phyloP scores from a whole-genome alignment of 495 filamentous ascomycete genomes.

The Penicillium waksmanii region DNA sequence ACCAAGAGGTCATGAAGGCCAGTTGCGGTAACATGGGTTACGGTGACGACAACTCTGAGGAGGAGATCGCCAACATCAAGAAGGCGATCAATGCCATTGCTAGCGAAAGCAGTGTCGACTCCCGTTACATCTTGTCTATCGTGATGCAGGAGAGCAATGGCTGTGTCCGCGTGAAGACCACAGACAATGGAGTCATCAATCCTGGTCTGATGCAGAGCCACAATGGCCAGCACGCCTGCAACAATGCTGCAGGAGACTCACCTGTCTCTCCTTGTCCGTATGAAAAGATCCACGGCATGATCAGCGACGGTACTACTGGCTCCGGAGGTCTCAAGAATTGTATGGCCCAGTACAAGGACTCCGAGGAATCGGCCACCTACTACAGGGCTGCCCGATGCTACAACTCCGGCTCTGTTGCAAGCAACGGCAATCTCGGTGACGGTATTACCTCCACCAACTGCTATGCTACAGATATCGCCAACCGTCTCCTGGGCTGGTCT shows the following conservation, averaged over 20 bases:
- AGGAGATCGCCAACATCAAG: conserved; percentile 46
- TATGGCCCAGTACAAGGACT: conserved; percentile 29
- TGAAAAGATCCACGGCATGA: conserved; percentile 51
- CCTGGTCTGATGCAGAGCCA: conserved; percentile 61
- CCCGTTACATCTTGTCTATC: conserved; percentile 61
- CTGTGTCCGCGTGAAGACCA: conserved; percentile 57
- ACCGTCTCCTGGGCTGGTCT: conserved; percentile 58
- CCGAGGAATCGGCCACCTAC: conserved; percentile 39
- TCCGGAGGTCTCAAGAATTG: conserved; percentile 49
- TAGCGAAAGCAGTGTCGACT: conserved; percentile 45
- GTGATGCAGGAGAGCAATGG: conserved; percentile 64
- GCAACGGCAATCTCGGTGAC: conserved; percentile 49
- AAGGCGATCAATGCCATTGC: conserved; percentile 45
- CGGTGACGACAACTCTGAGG: conserved; percentile 39
- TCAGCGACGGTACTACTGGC: conserved; percentile 49
- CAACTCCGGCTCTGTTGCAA: conserved; percentile 58
- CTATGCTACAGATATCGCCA: conserved; percentile 61
- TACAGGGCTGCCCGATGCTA: conserved; percentile 59
- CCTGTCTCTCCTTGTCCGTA: conserved; percentile 53
- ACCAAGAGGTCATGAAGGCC: conserved; percentile 41
- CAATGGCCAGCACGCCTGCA: conserved; percentile 52
- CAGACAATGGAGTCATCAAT: conserved; percentile 50
- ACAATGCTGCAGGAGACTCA: conserved; percentile 33
- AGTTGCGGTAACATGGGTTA: conserved; percentile 47
- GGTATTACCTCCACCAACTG: conserved; percentile 55